phyloP scores from a whole-genome alignment of 179 eudicot species.

The Patellifolia procumbens region DNA sequence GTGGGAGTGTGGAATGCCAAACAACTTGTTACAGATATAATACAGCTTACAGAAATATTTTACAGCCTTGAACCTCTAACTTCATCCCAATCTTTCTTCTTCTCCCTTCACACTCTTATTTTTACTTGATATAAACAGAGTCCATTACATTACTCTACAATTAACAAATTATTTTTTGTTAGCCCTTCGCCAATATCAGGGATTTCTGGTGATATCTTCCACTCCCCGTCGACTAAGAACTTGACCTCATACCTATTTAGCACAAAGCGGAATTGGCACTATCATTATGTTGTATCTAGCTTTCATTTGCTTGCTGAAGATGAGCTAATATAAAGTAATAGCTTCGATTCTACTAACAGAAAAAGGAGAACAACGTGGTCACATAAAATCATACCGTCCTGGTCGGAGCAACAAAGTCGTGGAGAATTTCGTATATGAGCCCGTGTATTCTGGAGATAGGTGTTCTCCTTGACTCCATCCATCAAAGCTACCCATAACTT shows the following conservation, averaged over 20 bases:
- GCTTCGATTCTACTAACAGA: not conserved
- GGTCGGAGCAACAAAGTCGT: constrained; percentile 79
- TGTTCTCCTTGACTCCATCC: constrained; percentile 95
- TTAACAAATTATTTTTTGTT: constrained; percentile 66
- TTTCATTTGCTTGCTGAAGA: not conserved
- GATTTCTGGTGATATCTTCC: constrained; percentile 71
- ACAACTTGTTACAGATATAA: too few species aligned
- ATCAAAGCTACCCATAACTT: constrained; percentile 93
- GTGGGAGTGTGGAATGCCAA: too few species aligned
- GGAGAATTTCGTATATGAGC: constrained; percentile 65
- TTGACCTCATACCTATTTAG: constrained; percentile 72
- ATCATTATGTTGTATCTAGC: not conserved
- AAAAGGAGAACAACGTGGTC: not conserved
- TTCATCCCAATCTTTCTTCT: too few species aligned
- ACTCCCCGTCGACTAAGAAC: constrained; percentile 90
- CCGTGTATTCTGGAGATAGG: constrained; percentile 80
- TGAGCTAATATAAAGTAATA: not conserved
- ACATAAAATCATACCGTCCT: constrained; percentile 57
- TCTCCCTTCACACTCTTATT: too few species aligned
- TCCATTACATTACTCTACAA: constrained; percentile 68
- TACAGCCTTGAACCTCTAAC: too few species aligned
- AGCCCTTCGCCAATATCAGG: constrained; percentile 77
- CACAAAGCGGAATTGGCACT: not conserved
- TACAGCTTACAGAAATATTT: too few species aligned
- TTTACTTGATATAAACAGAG: too few species aligned